Percentiles rank a stretch among this genome's conserved stretches.
Evolutionary conservation across 1,284 basidiomycete species (phyloP).

Genomic region (Apiotrichum gamsii): DNA sequence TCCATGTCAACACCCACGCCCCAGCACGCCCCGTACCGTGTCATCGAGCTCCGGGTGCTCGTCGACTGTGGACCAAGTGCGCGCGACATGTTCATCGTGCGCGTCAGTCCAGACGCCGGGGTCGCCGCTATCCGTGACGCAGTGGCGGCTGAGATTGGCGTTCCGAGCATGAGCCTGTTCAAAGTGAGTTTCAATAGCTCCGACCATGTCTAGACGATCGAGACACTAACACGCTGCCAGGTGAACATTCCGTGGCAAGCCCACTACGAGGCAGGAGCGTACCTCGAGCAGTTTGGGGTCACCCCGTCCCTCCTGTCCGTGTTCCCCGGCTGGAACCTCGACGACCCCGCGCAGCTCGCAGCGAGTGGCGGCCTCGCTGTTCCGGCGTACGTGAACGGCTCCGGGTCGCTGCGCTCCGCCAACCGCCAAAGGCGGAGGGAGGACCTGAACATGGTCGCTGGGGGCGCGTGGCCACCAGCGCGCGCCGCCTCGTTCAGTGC

Average conservation of each 20-base stretch:
- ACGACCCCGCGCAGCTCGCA: conserved; percentile 34
- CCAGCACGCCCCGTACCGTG: not conserved
- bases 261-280: conserved; percentile 31
- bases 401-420: conserved; percentile 4
- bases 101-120: conserved; percentile 24
- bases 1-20: not conserved
- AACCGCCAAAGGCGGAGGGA: too few species aligned
- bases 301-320: conserved; percentile 32
- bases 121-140: conserved; percentile 25
- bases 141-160: conserved; percentile 25
- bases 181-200: conserved; percentile 32
- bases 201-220: not conserved
- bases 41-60: conserved; percentile 13
- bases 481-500: not conserved
- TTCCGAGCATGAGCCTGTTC: conserved; percentile 30
- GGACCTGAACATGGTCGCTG: too few species aligned
- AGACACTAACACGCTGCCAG: conserved; percentile 17
- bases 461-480: not conserved
- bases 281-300: conserved; percentile 26
- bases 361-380: conserved; percentile 12
- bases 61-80: conserved; percentile 15
- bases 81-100: conserved; percentile 29
- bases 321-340: conserved; percentile 41
- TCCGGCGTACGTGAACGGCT: not conserved
- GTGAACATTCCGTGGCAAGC: conserved; percentile 40